A percentile compares a stretch with the other conserved stretches of the same genome.
Evolutionary conservation across 169 alveolate species (phyloP).

Genomic region (Eimeria tenella): DNA sequence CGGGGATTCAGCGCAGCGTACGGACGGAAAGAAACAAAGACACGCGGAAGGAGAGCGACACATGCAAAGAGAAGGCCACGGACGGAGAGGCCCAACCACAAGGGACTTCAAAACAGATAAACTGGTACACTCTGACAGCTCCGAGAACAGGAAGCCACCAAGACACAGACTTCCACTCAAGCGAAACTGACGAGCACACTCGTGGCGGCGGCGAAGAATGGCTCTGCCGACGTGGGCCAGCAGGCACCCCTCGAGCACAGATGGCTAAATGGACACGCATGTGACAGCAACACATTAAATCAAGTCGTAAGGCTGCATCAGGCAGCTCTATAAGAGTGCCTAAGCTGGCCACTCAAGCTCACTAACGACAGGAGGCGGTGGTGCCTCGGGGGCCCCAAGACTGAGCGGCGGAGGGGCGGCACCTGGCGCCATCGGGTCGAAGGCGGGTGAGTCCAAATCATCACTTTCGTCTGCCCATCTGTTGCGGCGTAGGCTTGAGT

Average conservation of each 20-base stretch:
- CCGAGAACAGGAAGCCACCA: no score
- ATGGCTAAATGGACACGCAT: no score
- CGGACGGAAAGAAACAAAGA: not conserved
- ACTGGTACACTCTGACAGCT: no score
- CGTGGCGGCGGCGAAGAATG: no score
- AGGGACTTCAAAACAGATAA: no score
- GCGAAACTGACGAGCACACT: no score
- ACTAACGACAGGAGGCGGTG: slow-evolving; percentile 12
- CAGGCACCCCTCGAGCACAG: no score
- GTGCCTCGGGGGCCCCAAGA: not conserved
- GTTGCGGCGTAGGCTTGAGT: not conserved
- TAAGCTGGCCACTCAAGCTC: not conserved
- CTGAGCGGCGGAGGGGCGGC: slow-evolving; percentile 31
- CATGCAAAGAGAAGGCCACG: not conserved
- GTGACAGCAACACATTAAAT: no score
- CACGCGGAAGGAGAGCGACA: not conserved
- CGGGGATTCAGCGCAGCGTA: not conserved
- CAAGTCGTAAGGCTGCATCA: no score
- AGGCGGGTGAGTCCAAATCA: slow-evolving; percentile 75
- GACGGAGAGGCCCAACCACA: not conserved
- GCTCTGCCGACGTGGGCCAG: no score
- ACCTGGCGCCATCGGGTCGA: slow-evolving; percentile 64
- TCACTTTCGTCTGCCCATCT: slow-evolving; percentile 78
- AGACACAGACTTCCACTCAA: no score
- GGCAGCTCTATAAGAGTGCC: no score